Conservation (phyloP, 495 filamentous ascomycete genomes). For the Hypoxylon lienhwacheense region DNA sequence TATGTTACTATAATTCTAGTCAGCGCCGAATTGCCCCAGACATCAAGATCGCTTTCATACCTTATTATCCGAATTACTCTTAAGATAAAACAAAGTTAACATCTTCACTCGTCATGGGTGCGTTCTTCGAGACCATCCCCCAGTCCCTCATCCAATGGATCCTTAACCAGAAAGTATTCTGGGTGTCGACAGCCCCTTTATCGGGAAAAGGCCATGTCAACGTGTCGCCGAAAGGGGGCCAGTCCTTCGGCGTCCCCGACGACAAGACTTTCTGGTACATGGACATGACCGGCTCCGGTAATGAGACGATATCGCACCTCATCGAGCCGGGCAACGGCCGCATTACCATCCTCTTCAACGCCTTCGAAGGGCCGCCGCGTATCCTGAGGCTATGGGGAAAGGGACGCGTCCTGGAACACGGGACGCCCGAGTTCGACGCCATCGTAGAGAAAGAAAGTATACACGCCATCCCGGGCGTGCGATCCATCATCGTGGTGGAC, state of each 20-base stretch:
- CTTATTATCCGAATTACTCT: not conserved
- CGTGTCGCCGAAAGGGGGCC: conserved; percentile 69
- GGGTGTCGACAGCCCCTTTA: conserved; percentile 66
- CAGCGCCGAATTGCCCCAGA: not conserved
- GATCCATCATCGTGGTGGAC: conserved; percentile 66
- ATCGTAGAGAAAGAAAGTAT: conserved; percentile 52
- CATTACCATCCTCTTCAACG: conserved; percentile 71
- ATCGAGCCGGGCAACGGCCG: conserved; percentile 69
- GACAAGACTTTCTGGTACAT: conserved; percentile 66
- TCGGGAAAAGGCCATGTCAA: conserved; percentile 59
- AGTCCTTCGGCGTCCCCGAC: conserved; percentile 62
- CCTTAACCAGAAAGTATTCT: conserved; percentile 65
- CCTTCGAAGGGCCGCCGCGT: conserved; percentile 63
- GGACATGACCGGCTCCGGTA: conserved; percentile 70
- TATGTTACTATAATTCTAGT: too few species aligned
- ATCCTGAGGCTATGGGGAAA: conserved; percentile 73
- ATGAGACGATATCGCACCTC: conserved; percentile 71
- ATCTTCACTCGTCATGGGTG: conserved; percentile 54
- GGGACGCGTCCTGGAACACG: conserved; percentile 65
- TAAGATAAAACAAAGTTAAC: not conserved
- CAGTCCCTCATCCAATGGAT: conserved; percentile 60
- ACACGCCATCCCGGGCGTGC: conserved; percentile 49
- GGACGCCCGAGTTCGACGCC: conserved; percentile 48
- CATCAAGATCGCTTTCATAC: not conserved
- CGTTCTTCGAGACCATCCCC: conserved; percentile 64